phyloP scores from a whole-genome alignment of 139 green algal genomes.

The Asterochloris sp. region DNA sequence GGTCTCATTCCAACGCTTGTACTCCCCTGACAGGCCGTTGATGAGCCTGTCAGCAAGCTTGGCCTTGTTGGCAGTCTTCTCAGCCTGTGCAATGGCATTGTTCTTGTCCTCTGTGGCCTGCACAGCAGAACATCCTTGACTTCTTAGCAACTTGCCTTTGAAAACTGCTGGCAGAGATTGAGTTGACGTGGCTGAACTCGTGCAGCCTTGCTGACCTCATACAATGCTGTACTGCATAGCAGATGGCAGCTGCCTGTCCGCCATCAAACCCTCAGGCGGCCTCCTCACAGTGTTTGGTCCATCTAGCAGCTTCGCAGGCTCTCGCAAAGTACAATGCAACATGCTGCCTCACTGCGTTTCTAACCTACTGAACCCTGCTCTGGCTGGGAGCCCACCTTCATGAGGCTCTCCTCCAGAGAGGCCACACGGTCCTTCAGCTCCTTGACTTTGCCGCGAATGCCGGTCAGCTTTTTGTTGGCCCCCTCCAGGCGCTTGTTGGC shows the following conservation, averaged over 20 bases:
- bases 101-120: conserved; percentile 91
- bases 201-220: too few relatives aligned
- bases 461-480: conserved; percentile 84
- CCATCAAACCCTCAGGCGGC: too few relatives aligned
- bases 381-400: conserved; percentile 34
- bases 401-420: conserved; percentile 72
- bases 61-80: conserved; percentile 80
- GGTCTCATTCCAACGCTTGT: conserved; percentile 77
- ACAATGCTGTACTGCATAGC: too few relatives aligned
- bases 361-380: background rate
- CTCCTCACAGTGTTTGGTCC: too few relatives aligned
- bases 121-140: background rate
- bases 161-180: background rate
- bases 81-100: conserved; percentile 71
- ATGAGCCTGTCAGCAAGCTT: conserved; percentile 85
- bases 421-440: conserved; percentile 80
- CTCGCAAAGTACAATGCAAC: background rate
- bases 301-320: background rate
- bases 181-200: too few relatives aligned
- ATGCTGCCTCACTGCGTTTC: background rate
- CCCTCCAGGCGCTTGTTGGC: conserved; percentile 80
- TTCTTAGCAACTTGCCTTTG: background rate
- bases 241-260: too few relatives aligned
- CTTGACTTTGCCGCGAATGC: conserved; percentile 77
- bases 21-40: conserved; percentile 84